phyloP scores from a whole-genome alignment of 805 yeast genomes.

The Candida easanensis region DNA sequence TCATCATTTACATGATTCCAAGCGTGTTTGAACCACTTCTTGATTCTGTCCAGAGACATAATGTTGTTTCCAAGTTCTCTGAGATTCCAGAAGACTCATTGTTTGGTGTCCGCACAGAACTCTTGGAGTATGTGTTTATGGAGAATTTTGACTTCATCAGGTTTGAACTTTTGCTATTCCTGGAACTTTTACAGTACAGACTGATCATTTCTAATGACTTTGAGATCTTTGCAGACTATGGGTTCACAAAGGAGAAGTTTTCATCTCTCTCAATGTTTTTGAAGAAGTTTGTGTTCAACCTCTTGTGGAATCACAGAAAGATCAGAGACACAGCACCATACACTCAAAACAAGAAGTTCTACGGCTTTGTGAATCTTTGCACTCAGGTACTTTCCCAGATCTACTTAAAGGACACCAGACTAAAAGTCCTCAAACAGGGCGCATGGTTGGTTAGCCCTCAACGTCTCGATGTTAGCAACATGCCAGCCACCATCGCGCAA shows the following conservation, averaged over 20 bases:
- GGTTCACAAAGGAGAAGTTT: conserved; percentile 36
- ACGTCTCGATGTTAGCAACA: conserved; percentile 31
- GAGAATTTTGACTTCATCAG: conserved; percentile 19
- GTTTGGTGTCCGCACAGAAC: not conserved
- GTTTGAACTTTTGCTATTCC: conserved; percentile 43
- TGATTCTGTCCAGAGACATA: conserved; percentile 24
- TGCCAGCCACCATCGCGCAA: conserved; percentile 37
- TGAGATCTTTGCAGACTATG: conserved; percentile 47
- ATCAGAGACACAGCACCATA: not conserved
- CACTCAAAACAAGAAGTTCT: conserved; percentile 9
- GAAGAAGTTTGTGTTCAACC: conserved; percentile 46
- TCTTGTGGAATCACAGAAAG: conserved; percentile 38
- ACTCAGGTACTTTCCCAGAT: conserved; percentile 60
- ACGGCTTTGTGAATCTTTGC: conserved; percentile 34
- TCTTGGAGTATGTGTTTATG: conserved; percentile 18
- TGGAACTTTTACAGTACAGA: conserved; percentile 66
- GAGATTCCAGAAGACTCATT: conserved; percentile 7
- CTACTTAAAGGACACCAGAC: conserved; percentile 62
- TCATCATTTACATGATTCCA: conserved; percentile 43
- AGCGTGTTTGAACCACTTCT: conserved; percentile 35
- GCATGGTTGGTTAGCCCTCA: conserved; percentile 51
- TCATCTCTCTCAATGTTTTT: conserved; percentile 44
- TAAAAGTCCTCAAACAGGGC: conserved; percentile 44
- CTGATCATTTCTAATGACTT: conserved; percentile 63
- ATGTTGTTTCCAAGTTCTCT: conserved; percentile 3